Evolutionary conservation across 2,329 filamentous ascomycete species (phyloP).

Genomic region (Ophiocordyceps camponoti-floridani): DNA sequence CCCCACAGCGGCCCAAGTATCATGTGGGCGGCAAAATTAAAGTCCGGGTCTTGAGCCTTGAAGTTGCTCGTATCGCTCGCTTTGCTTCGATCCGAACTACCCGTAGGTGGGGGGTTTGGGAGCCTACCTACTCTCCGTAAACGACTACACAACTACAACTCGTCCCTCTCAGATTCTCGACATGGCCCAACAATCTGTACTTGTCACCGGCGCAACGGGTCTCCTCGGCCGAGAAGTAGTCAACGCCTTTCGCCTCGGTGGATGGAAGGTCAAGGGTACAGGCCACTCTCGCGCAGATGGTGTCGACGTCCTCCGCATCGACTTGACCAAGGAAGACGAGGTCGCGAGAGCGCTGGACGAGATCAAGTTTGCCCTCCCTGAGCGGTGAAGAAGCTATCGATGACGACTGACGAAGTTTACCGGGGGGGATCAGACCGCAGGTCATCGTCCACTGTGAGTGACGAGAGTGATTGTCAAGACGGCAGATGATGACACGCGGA

Average conservation of each 20-base stretch:
- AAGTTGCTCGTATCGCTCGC: too few species aligned
- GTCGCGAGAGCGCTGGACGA: constrained; percentile 32
- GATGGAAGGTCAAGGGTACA: constrained; percentile 54
- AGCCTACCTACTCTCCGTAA: too few species aligned
- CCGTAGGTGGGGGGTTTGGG: too few species aligned
- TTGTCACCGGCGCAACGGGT: constrained; percentile 74
- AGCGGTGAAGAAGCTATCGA: not conserved
- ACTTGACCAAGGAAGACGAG: constrained; percentile 27
- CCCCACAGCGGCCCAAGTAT: too few species aligned
- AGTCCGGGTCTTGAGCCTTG: not conserved
- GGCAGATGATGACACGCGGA: not conserved
- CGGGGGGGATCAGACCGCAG: constrained; percentile 36
- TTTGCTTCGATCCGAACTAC: too few species aligned
- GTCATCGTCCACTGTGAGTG: constrained; percentile 65
- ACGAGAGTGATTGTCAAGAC: not conserved
- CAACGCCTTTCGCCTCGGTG: constrained; percentile 41
- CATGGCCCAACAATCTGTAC: constrained; percentile 27
- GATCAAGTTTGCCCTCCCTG: constrained; percentile 28
- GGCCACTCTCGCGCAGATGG: constrained; percentile 60
- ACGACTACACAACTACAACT: not conserved
- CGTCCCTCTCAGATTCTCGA: not conserved
- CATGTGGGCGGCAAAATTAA: too few species aligned
- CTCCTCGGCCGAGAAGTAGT: constrained; percentile 67
- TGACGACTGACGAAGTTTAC: not conserved
- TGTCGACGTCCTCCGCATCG: constrained; percentile 43